Evolutionary conservation across 2,329 filamentous ascomycete genomes (phyloP).

Genomic region (Dothistroma pini): DNA sequence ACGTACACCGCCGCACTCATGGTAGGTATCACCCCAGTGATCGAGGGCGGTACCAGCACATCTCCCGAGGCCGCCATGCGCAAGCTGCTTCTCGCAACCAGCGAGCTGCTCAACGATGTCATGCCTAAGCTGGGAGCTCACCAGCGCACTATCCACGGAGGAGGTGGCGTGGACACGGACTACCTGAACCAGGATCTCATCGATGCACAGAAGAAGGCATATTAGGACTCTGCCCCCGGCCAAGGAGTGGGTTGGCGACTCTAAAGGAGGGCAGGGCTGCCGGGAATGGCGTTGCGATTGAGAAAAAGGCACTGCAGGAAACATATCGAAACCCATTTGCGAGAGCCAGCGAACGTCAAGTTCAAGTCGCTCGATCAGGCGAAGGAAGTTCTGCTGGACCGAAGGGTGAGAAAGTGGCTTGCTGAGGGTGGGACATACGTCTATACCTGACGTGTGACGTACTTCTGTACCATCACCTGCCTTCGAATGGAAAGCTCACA

Average conservation of each 20-base stretch:
- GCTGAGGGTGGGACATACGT: not conserved
- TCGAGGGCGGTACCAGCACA: conserved; percentile 20
- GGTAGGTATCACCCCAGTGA: conserved; percentile 23
- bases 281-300: not conserved
- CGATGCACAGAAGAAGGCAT: conserved; percentile 14
- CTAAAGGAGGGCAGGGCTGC: not conserved
- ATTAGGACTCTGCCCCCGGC: conserved; percentile 3
- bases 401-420: not conserved
- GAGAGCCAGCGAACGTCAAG: not conserved
- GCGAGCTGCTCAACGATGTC: conserved; percentile 24
- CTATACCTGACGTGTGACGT: not conserved
- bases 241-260: not conserved
- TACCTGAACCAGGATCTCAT: conserved; percentile 14
- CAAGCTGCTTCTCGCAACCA: conserved; percentile 26
- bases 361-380: not conserved
- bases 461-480: not conserved
- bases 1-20: conserved; percentile 7
- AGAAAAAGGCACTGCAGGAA: not conserved
- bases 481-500: too few relatives aligned
- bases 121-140: conserved; percentile 26
- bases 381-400: not conserved
- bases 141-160: conserved; percentile 28
- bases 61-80: conserved; percentile 24
- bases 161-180: conserved; percentile 28
- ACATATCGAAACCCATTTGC: not conserved